phyloP scores from a whole-genome alignment of 116 monocot genomes.

The Papilionanthe hybrid region DNA sequence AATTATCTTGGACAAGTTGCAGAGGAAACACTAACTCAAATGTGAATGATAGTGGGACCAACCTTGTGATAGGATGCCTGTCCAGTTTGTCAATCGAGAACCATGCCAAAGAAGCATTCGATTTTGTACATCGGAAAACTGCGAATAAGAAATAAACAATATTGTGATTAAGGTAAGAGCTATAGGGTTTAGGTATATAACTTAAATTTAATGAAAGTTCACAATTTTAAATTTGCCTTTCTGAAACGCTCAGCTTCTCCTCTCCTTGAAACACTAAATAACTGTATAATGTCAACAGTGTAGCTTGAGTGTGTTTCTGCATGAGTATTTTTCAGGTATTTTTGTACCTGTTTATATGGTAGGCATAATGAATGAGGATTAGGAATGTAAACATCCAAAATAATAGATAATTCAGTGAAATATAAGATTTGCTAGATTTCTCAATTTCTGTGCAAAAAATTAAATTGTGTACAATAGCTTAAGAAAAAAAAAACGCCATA shows the following conservation, averaged over 20 bases:
- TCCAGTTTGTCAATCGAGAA: slow-evolving; percentile 92
- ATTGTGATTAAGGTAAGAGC: background rate
- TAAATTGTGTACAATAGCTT: background rate
- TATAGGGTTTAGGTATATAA: background rate
- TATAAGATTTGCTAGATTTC: background rate
- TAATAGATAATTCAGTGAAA: background rate
- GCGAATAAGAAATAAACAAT: slow-evolving; percentile 18
- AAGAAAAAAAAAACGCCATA: background rate
- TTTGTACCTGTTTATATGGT: slow-evolving; percentile 50
- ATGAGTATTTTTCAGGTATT: slow-evolving; percentile 80
- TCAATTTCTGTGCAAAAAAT: background rate
- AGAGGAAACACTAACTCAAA: background rate
- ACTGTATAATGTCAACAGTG: slow-evolving; percentile 54
- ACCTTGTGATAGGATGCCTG: slow-evolving; percentile 96
- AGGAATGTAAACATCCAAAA: background rate
- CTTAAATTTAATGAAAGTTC: background rate
- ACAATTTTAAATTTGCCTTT: slow-evolving; percentile 40
- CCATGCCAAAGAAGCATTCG: slow-evolving; percentile 99
- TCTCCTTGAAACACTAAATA: slow-evolving; percentile 69
- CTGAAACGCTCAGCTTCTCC: slow-evolving; percentile 60
- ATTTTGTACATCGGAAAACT: slow-evolving; percentile 69
- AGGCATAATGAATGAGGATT: background rate
- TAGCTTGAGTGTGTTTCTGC: slow-evolving; percentile 79
- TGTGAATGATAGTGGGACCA: background rate
- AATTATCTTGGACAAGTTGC: background rate